These are phyloP conservation scores for Wallacemonas collosoma DNA, from an alignment of 208 protist species.

Conservation along the genomic window DNA sequence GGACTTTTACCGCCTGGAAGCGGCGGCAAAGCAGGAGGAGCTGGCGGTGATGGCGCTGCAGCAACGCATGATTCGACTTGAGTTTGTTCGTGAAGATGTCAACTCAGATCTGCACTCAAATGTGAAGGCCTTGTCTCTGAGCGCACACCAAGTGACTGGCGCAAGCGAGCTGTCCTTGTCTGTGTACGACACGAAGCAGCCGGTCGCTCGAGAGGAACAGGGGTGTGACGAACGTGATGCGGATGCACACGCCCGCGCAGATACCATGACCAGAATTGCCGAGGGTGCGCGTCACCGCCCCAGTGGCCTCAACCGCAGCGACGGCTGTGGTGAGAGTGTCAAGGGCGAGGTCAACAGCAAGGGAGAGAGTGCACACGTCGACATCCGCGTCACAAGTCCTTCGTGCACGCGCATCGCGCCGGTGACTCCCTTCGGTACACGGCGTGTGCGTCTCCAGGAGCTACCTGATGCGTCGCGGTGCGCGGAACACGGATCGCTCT, in stretches of 20 bases:
- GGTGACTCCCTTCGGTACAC: neutral
- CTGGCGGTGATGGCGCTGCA: slow-evolving; percentile 49
- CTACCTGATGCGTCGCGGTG: neutral
- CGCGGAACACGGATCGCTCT: neutral
- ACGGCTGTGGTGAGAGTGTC: too few species aligned
- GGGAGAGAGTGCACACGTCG: too few species aligned
- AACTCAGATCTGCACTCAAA: neutral
- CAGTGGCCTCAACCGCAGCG: too few species aligned
- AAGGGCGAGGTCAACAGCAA: too few species aligned
- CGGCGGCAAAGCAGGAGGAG: slow-evolving; percentile 36
- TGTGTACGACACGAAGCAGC: neutral
- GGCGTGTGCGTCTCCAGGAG: slow-evolving; percentile 6
- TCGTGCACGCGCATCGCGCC: neutral
- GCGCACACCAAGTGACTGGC: too few species aligned
- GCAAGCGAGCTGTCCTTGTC: neutral
- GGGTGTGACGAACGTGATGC: too few species aligned
- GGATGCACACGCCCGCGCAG: too few species aligned
- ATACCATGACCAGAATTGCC: too few species aligned
- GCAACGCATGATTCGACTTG: slow-evolving; percentile 54
- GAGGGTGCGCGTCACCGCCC: too few species aligned
- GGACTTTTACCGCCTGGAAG: slow-evolving; percentile 30
- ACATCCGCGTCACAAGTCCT: too few species aligned
- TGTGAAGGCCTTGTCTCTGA: neutral
- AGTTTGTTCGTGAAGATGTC: slow-evolving; percentile 20
- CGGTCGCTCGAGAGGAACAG: slow-evolving; percentile 29